Base-by-base conservation (phyloP, 495 filamentous ascomycete genomes). In the Articulospora tetracladia region DNA sequence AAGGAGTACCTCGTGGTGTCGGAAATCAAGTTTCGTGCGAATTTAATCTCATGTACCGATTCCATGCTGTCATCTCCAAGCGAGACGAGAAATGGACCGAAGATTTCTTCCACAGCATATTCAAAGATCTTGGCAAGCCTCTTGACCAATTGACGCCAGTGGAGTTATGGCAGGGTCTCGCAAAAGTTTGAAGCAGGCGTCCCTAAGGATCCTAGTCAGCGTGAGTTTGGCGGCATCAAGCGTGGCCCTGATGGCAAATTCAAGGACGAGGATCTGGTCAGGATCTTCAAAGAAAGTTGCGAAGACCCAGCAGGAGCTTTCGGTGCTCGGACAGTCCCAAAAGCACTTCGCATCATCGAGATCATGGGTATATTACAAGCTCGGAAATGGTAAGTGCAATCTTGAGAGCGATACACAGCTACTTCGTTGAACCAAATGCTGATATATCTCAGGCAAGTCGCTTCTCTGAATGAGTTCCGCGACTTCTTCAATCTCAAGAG, bases 401-500 rank as follows among this genome's bases (percentile, higher is more conserved):
- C 22, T 51, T 25, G 30, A 7, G 6, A 15, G 30, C 15, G 30
- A n/a, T n/a, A n/a, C n/a, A n/a, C n/a, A 39, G 34, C n/a, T 10
- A 10, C 34, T n/a, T 39, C 34, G n/a, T 39, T 39, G 34, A 39
- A 10, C 34, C 10, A 39, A 7, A 4, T 23, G 17, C 44, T 19
- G 25, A 26, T 17, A 32, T 17, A 30, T 53, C n/a, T 30, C 28
- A 53, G 50, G 50, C 88, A 89, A 61, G 67, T 90, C 24, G 87
- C 88, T 0, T 87, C 88, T 2, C 74, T 96, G 53, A 96, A 96
- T 70, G 92, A 96, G 70, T 92, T 96, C 74, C 77, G 92, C 23
- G 79, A 84, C 60, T 89, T 87, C 76, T 96, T 96, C 65, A 84
- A 82, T n/a, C 75, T 96, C n/a, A 80, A 85, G 60, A 83, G 86